A percentile compares a stretch with the other conserved stretches of the same genome.
Evolutionary conservation across 805 yeast species (phyloP).

Genomic region (Candida manassasensis): DNA sequence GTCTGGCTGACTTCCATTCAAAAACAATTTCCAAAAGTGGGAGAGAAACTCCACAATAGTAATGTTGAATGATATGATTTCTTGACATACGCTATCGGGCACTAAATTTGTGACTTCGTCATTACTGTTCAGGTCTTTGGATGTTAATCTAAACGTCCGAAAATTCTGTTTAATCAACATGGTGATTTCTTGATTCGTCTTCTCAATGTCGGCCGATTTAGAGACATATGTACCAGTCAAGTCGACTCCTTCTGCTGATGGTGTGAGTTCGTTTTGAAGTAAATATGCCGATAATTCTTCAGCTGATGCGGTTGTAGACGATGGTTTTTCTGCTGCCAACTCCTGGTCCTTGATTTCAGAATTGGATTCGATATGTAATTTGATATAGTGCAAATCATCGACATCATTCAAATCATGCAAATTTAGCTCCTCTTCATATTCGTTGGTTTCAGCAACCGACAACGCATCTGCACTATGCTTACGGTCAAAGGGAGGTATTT

Average conservation of each 20-base stretch:
- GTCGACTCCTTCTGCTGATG: slow-evolving; percentile 16
- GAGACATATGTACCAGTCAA: slow-evolving; percentile 23
- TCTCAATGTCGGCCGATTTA: slow-evolving; percentile 25
- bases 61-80: slow-evolving; percentile 33
- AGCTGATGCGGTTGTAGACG: slow-evolving; percentile 1
- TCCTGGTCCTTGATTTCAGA: slow-evolving; percentile 9
- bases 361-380: slow-evolving; percentile 26
- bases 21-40: slow-evolving; percentile 39
- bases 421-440: slow-evolving; percentile 27
- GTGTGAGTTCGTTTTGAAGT: slow-evolving; percentile 11
- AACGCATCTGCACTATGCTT: slow-evolving; percentile 6
- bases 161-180: slow-evolving; percentile 32
- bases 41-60: slow-evolving; percentile 40
- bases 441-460: slow-evolving; percentile 14
- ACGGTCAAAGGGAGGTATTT: slow-evolving; percentile 2
- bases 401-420: slow-evolving; percentile 35
- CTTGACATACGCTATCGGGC: slow-evolving; percentile 24
- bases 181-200: slow-evolving; percentile 27
- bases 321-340: slow-evolving; percentile 1
- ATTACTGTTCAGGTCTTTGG: slow-evolving; percentile 7
- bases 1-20: slow-evolving; percentile 27
- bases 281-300: slow-evolving; percentile 15
- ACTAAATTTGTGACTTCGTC: slow-evolving; percentile 15
- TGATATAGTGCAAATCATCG: slow-evolving; percentile 26
- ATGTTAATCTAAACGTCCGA: slow-evolving; percentile 22